Base-by-base conservation (phyloP, 768 basidiomycete species). In the Pisolithus albus region DNA sequence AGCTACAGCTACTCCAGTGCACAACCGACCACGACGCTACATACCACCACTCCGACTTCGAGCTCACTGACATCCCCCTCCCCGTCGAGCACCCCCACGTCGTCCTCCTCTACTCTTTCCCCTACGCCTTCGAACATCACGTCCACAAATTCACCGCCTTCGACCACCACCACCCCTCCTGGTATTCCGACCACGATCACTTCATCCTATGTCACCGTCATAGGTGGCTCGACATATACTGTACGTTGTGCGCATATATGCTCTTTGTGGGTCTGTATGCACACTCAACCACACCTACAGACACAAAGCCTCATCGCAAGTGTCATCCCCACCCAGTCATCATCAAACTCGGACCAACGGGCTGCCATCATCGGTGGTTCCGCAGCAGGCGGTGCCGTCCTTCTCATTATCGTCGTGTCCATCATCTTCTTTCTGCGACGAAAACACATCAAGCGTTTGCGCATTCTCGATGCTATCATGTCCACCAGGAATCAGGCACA, bases 331-430 rank as follows among this genome's bases (percentile, higher is more conserved):
- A 0, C 15, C n/a, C 28, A 21, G 30, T 23, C 46, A 11, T 47
- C 46, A 13, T 34, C 52, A 15, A 51, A 54, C 2, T 34, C 55
- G 21, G 50, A 45, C 23, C 41, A 61, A 4, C 73, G 73, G 18
- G 73, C 70, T 1, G 68, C 70, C 37, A 63, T 73, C 38, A 76
- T 78, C 28, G 75, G 71, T 3, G 75, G 74, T 3, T 62, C 70
- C 4, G 72, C 74, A 28, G 65, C 68, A 5, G 75, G 68, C 2
- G 68, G 61, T 8, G 66, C 72, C 15, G 60, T 66, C 7, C 41
- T 77, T 28, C 46, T 78, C 13, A 63, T 75, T 43, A 21, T 72
- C 3, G 11, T 60, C 19, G 66, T 77, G 15, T 65, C 64, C 18
- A 55, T 64, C 11, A 54, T 75, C 3, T 77, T 77, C 53, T 63